Conservation (phyloP, 305 asterid genomes). For the Fraxinus baroniana region DNA sequence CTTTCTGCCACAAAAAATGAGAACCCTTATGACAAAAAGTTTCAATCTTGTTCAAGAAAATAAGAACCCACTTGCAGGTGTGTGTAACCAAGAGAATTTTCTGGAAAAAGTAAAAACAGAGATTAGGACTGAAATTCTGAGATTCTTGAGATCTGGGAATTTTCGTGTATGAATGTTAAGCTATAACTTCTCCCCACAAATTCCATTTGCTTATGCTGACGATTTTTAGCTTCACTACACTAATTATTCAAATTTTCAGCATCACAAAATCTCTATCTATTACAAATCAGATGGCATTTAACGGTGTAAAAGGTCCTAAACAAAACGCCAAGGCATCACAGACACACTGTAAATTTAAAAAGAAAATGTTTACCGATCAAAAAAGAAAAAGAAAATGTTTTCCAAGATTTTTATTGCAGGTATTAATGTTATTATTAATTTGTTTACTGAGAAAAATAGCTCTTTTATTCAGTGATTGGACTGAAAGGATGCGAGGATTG, state of each 20-base stretch:
- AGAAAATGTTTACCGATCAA: background rate
- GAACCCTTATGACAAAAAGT: conserved; percentile 39
- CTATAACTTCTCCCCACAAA: conserved; percentile 43
- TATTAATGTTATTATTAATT: conserved; percentile 5
- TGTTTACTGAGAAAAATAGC: conserved; percentile 28
- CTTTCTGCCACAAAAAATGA: conserved; percentile 10
- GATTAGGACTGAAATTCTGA: conserved; percentile 43
- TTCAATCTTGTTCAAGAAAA: conserved; percentile 30
- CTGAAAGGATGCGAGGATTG: conserved; percentile 65
- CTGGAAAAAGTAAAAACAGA: conserved; percentile 37
- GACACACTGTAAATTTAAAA: conserved; percentile 39
- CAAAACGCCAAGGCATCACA: conserved; percentile 60
- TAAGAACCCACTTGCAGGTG: background rate
- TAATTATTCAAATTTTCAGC: conserved; percentile 31
- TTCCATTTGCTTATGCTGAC: conserved; percentile 31
- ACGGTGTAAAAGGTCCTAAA: conserved; percentile 53
- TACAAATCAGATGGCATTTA: conserved; percentile 28
- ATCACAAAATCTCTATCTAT: background rate
- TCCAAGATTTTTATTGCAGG: background rate
- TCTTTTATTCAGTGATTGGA: conserved; percentile 51
- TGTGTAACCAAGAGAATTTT: conserved; percentile 33
- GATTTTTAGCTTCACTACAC: conserved; percentile 10
- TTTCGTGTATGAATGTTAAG: conserved; percentile 37
- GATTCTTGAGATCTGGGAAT: conserved; percentile 68
- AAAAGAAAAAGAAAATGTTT: background rate